Evolutionary conservation across 2,329 filamentous ascomycete species (phyloP).

Genomic region (Trichoderma breve): DNA sequence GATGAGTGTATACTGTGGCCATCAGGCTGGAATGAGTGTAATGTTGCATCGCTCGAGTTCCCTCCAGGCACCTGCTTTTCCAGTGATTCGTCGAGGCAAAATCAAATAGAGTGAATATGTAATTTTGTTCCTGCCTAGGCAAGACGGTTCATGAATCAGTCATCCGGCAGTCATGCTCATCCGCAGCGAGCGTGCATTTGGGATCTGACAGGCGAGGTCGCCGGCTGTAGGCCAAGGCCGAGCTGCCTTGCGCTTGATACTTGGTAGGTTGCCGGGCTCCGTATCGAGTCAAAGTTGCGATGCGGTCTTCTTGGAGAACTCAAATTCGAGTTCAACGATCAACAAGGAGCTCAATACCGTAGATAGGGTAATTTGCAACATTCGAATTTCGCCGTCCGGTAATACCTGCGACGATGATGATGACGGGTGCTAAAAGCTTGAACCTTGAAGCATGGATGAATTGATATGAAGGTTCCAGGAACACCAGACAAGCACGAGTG

Average conservation of each 20-base stretch:
- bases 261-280: neutral
- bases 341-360: neutral
- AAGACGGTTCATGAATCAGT: neutral
- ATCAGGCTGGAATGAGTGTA: neutral
- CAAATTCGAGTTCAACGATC: neutral
- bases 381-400: neutral
- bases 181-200: neutral
- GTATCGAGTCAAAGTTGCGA: neutral
- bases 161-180: neutral
- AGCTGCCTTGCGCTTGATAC: neutral
- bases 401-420: neutral
- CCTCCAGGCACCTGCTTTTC: slow-evolving; percentile 1
- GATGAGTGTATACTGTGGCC: neutral
- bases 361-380: neutral
- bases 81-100: neutral
- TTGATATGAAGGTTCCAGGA: neutral
- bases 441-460: neutral
- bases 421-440: neutral
- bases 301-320: neutral
- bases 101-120: neutral
- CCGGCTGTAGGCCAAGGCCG: neutral
- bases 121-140: neutral
- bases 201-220: neutral
- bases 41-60: slow-evolving; percentile 15
- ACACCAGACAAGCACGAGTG: neutral